Conservation (phyloP, 2,329 filamentous ascomycete genomes). For the Aureobasidium musti region DNA sequence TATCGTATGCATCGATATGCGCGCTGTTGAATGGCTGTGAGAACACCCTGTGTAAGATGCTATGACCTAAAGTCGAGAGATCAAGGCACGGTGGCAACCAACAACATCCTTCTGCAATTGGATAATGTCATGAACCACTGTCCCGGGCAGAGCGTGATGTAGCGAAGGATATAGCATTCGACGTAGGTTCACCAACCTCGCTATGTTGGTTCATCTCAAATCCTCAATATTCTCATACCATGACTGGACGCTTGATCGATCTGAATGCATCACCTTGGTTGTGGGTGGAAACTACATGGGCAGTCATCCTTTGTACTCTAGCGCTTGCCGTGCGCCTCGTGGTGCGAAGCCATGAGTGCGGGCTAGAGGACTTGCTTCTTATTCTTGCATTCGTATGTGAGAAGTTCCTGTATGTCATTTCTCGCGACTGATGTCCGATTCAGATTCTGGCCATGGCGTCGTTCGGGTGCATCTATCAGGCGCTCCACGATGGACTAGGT, state of each 20-base stretch:
- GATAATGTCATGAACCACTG: background rate
- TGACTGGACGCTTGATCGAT: background rate
- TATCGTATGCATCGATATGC: too few relatives aligned
- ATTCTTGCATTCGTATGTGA: background rate
- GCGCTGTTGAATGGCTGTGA: too few relatives aligned
- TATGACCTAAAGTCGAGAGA: background rate
- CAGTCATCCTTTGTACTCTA: background rate
- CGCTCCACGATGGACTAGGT: background rate
- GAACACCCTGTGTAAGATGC: too few relatives aligned
- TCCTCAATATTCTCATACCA: background rate
- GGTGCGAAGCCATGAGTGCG: background rate
- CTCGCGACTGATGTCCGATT: background rate
- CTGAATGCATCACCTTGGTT: slow-evolving; percentile 5
- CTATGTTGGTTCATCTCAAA: background rate
- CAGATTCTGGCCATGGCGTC: background rate
- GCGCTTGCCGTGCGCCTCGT: background rate
- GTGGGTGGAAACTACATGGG: slow-evolving; percentile 4
- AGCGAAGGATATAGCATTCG: background rate
- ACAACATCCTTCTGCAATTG: background rate
- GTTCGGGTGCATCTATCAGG: background rate
- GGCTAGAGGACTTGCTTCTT: background rate
- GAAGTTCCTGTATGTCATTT: background rate
- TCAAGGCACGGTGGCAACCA: background rate
- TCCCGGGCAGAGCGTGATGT: background rate
- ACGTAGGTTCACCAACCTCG: background rate